Conservation (phyloP, 257 asterid genomes). For the Knoxia roxburghii region DNA sequence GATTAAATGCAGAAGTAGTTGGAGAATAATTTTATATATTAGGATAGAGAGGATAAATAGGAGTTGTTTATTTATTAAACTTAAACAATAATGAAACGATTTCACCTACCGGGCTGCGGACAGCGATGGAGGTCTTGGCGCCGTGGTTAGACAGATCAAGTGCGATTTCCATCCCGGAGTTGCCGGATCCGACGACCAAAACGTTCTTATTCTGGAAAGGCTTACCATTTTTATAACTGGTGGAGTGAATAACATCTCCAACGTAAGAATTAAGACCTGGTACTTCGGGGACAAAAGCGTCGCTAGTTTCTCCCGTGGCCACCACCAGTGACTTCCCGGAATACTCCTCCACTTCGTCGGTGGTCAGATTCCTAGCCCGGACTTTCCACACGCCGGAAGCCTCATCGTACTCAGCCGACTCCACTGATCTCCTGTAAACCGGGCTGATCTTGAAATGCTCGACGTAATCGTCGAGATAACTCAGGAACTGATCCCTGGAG, state of each 20-base stretch:
- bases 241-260: slow-evolving; percentile 65
- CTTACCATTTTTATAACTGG: slow-evolving; percentile 45
- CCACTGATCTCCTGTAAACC: slow-evolving; percentile 32
- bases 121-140: slow-evolving; percentile 55
- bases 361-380: slow-evolving; percentile 25
- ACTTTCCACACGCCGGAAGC: slow-evolving; percentile 36
- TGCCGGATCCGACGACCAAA: slow-evolving; percentile 81
- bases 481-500: slow-evolving; percentile 30
- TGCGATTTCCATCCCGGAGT: slow-evolving; percentile 87
- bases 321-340: slow-evolving; percentile 54
- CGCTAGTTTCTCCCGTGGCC: slow-evolving; percentile 66
- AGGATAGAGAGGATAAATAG: too few species aligned
- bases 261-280: slow-evolving; percentile 42
- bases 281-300: slow-evolving; percentile 41
- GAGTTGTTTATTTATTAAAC: too few species aligned
- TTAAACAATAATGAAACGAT: neutral
- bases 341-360: slow-evolving; percentile 36
- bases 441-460: slow-evolving; percentile 42
- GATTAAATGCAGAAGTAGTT: too few species aligned
- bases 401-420: slow-evolving; percentile 39
- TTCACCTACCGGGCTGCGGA: slow-evolving; percentile 63
- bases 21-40: too few species aligned
- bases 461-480: slow-evolving; percentile 56
- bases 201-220: slow-evolving; percentile 32
- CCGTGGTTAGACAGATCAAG: slow-evolving; percentile 59